These are phyloP conservation scores for Cladophialophora immunda DNA, from an alignment of 2,329 filamentous ascomycete genomes.

Conservation along the genomic window DNA sequence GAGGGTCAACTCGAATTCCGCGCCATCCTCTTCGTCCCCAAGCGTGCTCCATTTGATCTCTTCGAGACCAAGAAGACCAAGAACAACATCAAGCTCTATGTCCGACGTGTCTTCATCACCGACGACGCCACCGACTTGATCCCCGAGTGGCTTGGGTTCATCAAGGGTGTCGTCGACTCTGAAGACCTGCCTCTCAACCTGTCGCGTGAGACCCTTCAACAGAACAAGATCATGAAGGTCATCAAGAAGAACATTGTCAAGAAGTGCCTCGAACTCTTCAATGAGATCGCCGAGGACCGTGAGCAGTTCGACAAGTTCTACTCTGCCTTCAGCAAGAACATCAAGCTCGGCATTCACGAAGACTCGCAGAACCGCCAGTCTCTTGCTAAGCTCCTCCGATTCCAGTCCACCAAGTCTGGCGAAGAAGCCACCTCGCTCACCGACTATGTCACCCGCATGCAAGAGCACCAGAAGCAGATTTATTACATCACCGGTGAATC, in stretches of 20 bases:
- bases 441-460: slow-evolving; percentile 99
- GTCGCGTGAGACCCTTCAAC: slow-evolving; percentile 99
- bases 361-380: slow-evolving; percentile 93
- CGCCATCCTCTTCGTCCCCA: slow-evolving; percentile 98
- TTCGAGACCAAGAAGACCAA: slow-evolving; percentile 99
- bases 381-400: slow-evolving; percentile 98
- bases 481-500: slow-evolving; percentile 99
- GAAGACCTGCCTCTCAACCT: slow-evolving; percentile 99
- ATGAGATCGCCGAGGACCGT: slow-evolving; percentile 98
- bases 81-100: slow-evolving; percentile 99
- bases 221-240: slow-evolving; percentile 99
- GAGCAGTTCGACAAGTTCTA: slow-evolving; percentile 99
- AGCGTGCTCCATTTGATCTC: slow-evolving; percentile 98
- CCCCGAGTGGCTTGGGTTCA: slow-evolving; percentile 98
- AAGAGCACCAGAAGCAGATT: slow-evolving; percentile 99
- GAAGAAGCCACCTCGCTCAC: slow-evolving; percentile 93
- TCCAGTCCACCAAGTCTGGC: slow-evolving; percentile 98
- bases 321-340: slow-evolving; percentile 99
- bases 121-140: slow-evolving; percentile 99
- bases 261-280: slow-evolving; percentile 99
- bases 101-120: slow-evolving; percentile 99
- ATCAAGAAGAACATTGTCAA: slow-evolving; percentile 99
- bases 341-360: slow-evolving; percentile 99
- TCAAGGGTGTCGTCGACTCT: slow-evolving; percentile 99
- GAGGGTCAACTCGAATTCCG: slow-evolving; percentile 99